Base-by-base conservation (phyloP, 495 filamentous ascomycete genomes). In the Xylaria longipes region DNA sequence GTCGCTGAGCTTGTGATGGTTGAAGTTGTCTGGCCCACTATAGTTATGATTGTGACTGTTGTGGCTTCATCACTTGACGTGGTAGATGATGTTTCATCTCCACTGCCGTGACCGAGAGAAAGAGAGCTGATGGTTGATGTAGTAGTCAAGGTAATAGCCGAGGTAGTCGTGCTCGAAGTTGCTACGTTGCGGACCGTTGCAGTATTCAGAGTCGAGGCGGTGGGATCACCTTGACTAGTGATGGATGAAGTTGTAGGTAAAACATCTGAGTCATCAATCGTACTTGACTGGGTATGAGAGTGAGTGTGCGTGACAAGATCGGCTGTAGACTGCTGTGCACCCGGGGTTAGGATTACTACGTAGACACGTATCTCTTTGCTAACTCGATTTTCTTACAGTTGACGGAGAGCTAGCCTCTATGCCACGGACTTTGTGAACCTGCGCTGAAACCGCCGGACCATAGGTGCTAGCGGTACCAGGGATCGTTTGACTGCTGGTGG, bases 291-390 rank as follows among this genome's bases (percentile, higher is more conserved):
- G 2, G 56, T 6, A 1, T 33, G 25, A 8, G 67, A 61, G 31
- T 69, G 29, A 5, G 67, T 69, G 14, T 25, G 9, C 31, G 67
- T 70, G 43, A 70, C 27, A 20, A 62, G 45, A 15, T 25, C 56
- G 12, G 12, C 57, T 1, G 27, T 52, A 46, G 56, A 22, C 57
- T 70, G n/a, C 57, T 70, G n/a, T 17, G 12, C n/a, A 22, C 45
- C 45, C 5, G 4, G 1, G 8, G 25, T 43, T 29, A 48, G 43
- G 5, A 35, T 46, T n/a, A 45, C 11, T 0, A 25, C 5, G 9
- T 3, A 33, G 25, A 25, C 29, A 50, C 4, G 2, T 9, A 31
- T 69, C 15, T 4, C 9, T 7, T 11, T 0, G 7, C 22, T 27
- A 33, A 11, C 1, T 20, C 5, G 12, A 7, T 22, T 2, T 14